phyloP scores from a whole-genome alignment of 2,329 filamentous ascomycete genomes.

The Apiospora hydei region DNA sequence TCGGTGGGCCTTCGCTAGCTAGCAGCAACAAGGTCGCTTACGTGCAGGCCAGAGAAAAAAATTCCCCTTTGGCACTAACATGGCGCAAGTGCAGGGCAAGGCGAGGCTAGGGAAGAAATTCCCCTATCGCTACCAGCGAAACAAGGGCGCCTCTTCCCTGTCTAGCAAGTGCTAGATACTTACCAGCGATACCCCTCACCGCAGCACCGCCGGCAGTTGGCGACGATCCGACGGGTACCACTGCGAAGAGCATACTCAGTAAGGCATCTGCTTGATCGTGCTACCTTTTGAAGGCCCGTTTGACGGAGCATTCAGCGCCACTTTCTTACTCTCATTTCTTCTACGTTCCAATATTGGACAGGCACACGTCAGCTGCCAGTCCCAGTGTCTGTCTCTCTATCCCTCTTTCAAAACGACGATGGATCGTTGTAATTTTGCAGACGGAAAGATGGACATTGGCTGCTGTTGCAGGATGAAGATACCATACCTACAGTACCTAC shows the following conservation, averaged over 20 bases:
- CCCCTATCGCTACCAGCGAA: slow-evolving; percentile 22
- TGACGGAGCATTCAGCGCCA: neutral
- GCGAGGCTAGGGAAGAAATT: slow-evolving; percentile 19
- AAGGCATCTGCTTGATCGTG: neutral
- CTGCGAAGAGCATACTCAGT: neutral
- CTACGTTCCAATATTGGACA: neutral
- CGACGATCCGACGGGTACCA: slow-evolving; percentile 13
- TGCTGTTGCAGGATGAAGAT: neutral
- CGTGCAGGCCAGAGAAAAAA: neutral
- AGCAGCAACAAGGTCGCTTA: neutral
- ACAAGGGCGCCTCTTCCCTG: neutral
- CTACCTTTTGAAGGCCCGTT: neutral
- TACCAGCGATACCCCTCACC: slow-evolving; percentile 14
- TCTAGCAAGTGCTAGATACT: neutral
- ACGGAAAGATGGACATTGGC: neutral
- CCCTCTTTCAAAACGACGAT: neutral
- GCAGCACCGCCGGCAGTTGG: slow-evolving; percentile 23
- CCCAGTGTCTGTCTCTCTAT: neutral
- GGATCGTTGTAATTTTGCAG: slow-evolving; percentile 7
- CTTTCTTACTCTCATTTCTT: neutral
- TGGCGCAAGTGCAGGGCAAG: neutral
- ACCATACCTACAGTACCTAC: neutral
- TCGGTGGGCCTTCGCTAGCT: slow-evolving; percentile 4
- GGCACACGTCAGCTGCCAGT: neutral
- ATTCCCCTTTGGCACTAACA: slow-evolving; percentile 1